Evolutionary conservation across 2,329 filamentous ascomycete species (phyloP).

Genomic region (Fusarium temperatum): DNA sequence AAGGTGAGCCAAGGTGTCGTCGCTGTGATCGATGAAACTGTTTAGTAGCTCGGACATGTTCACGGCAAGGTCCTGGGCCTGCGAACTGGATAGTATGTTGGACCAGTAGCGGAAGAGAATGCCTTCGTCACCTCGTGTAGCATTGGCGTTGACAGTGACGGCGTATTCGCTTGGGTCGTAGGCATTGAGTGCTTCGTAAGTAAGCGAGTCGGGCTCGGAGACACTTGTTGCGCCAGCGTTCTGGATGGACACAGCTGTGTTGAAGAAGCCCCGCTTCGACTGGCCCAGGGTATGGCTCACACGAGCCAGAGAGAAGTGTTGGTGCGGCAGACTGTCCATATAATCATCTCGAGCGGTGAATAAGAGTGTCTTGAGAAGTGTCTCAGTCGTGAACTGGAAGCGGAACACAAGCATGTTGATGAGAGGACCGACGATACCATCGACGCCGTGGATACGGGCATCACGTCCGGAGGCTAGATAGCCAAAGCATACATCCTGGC

Average conservation of each 20-base stretch:
- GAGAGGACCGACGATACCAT: constrained; percentile 31
- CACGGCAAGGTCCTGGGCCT: constrained; percentile 27
- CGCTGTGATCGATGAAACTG: constrained; percentile 29
- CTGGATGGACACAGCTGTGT: constrained; percentile 49
- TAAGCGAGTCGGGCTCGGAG: neutral
- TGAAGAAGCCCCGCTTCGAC: constrained; percentile 42
- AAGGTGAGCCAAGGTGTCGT: constrained; percentile 24
- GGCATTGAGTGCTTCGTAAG: constrained; percentile 27
- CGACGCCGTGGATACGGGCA: constrained; percentile 22
- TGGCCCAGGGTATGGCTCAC: constrained; percentile 49
- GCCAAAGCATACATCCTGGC: constrained; percentile 62
- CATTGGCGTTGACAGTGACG: constrained; percentile 44
- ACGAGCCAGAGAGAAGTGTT: constrained; percentile 59
- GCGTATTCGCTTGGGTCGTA: constrained; percentile 45
- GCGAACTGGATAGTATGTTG: constrained; percentile 17
- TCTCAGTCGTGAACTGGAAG: constrained; percentile 45
- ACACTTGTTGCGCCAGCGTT: constrained; percentile 16
- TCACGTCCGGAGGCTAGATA: constrained; percentile 37
- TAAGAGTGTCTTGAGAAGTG: constrained; percentile 48
- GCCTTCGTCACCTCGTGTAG: constrained; percentile 36
- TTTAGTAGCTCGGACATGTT: constrained; percentile 27
- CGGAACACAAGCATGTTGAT: constrained; percentile 64
- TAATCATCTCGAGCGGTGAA: constrained; percentile 38
- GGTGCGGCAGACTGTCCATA: constrained; percentile 52
- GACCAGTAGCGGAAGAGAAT: constrained; percentile 38